Evolutionary conservation across 768 basidiomycete species (phyloP), one percentile per base, ranked within the genome.

Genomic region (Kwoniella sp.): DNA sequence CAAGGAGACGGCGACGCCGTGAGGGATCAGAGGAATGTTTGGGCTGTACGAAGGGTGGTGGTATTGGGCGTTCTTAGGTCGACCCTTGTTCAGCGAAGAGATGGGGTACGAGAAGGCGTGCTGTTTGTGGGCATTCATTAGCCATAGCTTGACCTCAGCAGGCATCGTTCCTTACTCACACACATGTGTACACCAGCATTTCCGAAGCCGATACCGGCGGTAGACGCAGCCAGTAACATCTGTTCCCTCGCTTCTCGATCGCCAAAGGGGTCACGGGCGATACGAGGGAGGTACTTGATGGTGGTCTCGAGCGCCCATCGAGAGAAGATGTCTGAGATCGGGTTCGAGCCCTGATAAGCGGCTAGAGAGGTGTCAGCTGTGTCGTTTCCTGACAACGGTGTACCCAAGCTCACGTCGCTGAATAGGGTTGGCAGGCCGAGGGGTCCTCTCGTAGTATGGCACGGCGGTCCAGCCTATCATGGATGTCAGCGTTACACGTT

Each of bases 151-250:
- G 45, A 41, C 28, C 48, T 44, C n/a, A n/a, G n/a, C n/a, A n/a
- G n/a, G n/a, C n/a, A 17, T 17, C 8, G 27, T 36, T n/a, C 10
- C 27, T 8, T 34, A 76, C 82, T 56, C 64, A 88, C 88, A 4
- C 63, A 60, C 41, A 66, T 52, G 39, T 66, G 56, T 15, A 72
- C 71, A 43, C 71, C 71, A 12, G 71, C 71, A 45, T 69, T 73
- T 12, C 71, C 71, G 52, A 73, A 73, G 5, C 92, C 91, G 39
- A 93, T 93, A 28, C 92, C 92, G 57, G 92, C 92, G 56, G 93
- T 91, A 11, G 90, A 90, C 11, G 91, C 82, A 1, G 91, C 91
- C 53, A 96, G 78, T 86, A 96, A 82, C 90, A 98, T 95, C 73
- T 90, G 87, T 14, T 80, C 78, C 62, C 89, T 82, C 9, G 93